Conservation (phyloP, 164 flowering plant genomes). For the Berberis thunbergii region DNA sequence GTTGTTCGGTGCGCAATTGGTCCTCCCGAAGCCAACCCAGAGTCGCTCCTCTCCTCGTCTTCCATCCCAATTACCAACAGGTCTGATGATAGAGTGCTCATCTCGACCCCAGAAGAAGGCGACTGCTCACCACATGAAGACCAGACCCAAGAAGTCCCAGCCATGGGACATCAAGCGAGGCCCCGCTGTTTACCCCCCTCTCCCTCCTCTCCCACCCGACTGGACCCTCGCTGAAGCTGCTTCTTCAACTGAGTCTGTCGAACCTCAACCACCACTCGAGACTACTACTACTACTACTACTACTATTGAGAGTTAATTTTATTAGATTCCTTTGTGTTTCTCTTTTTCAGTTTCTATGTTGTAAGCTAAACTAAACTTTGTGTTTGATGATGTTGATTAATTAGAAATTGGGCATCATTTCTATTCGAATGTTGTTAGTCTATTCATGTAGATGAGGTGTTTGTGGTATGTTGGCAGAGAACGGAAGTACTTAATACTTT, state of each 20-base stretch:
- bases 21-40: not conserved
- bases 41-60: not conserved
- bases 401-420: no score
- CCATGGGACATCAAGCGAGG: conserved; percentile 68
- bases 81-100: conserved; percentile 24
- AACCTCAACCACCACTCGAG: no score
- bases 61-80: not conserved
- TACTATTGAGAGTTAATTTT: no score
- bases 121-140: conserved; percentile 87
- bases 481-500: no score
- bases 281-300: no score
- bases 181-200: conserved; percentile 74
- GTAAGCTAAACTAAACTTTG: no score
- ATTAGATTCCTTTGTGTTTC: no score
- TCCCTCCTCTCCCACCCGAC: conserved; percentile 72
- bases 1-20: conserved; percentile 2
- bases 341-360: no score
- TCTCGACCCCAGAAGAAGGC: conserved; percentile 88
- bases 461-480: no score
- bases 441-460: no score
- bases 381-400: no score
- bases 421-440: no score
- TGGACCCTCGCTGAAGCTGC: conserved; percentile 38
- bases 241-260: not conserved
- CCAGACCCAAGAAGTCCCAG: conserved; percentile 69